These are phyloP conservation scores for Pyricularia sp. DNA, from an alignment of 2,329 filamentous ascomycete genomes.

Conservation along the genomic window DNA sequence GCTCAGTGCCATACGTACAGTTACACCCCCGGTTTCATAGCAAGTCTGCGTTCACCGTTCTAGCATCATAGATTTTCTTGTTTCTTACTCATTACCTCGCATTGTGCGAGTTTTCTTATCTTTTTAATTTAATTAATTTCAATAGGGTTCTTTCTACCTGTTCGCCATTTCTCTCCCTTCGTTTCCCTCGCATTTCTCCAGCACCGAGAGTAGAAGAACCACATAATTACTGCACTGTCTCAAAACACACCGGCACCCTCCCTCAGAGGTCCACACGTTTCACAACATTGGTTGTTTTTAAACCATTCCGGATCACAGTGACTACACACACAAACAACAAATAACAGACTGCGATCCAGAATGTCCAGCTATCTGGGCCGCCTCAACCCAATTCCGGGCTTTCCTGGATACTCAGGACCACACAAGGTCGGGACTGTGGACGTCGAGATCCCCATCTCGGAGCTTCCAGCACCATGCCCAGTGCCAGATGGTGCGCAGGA, in stretches of 20 bases:
- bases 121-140: background rate
- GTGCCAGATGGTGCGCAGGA: constrained; percentile 38
- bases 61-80: background rate
- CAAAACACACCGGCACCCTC: no score
- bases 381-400: constrained; percentile 56
- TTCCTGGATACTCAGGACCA: constrained; percentile 64
- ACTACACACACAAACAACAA: background rate
- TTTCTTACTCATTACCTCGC: background rate
- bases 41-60: background rate
- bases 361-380: constrained; percentile 36
- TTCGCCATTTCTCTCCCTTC: no score
- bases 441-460: constrained; percentile 60
- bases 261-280: background rate
- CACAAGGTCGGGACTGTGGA: constrained; percentile 71
- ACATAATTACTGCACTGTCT: no score
- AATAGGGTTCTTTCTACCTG: background rate
- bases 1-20: background rate
- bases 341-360: constrained; percentile 12
- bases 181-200: no score
- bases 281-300: background rate
- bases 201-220: no score
- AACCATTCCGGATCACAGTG: background rate
- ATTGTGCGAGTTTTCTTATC: background rate
- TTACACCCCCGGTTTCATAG: background rate
- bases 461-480: constrained; percentile 40